Evolutionary conservation across 306 rosid species (phyloP).

Genomic region (Vigna mungo): DNA sequence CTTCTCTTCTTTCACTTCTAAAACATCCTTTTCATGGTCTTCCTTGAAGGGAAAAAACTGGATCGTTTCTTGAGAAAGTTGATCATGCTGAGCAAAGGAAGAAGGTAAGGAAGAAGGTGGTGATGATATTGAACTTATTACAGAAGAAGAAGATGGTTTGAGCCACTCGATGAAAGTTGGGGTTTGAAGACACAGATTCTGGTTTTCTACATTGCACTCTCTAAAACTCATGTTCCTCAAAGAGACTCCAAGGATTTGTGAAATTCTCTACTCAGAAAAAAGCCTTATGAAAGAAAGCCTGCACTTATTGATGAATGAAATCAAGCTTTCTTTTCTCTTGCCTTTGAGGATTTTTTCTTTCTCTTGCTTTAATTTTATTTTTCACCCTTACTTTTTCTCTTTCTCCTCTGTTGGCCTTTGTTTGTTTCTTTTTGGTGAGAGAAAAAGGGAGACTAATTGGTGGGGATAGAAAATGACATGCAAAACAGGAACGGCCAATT

Average conservation of each 20-base stretch:
- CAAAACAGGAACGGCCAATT: conserved; percentile 49
- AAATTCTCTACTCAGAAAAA: conserved; percentile 57
- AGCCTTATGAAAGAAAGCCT: conserved; percentile 54
- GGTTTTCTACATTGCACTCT: conserved; percentile 55
- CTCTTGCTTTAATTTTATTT: conserved; percentile 15
- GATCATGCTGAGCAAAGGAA: conserved; percentile 36
- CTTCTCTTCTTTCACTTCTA: conserved; percentile 62
- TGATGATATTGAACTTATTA: conserved; percentile 37
- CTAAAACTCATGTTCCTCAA: conserved; percentile 73
- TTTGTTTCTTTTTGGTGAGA: conserved; percentile 63
- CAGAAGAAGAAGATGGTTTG: conserved; percentile 69
- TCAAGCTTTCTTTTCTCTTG: conserved; percentile 54
- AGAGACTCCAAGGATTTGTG: conserved; percentile 40
- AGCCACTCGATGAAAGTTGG: conserved; percentile 96
- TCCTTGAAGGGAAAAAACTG: conserved; percentile 70
- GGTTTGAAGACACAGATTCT: conserved; percentile 61
- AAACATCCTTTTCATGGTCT: conserved; percentile 51
- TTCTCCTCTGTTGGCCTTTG: conserved; percentile 51
- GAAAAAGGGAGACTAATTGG: conserved; percentile 62
- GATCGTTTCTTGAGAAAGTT: conserved; percentile 44
- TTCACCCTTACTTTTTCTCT: conserved; percentile 40
- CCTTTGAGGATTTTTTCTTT: too few relatives aligned
- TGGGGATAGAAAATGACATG: conserved; percentile 76
- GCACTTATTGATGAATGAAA: conserved; percentile 50
- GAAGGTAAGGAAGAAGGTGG: conserved; percentile 46